Evolutionary conservation across 768 basidiomycete species (phyloP).

Genomic region (Termitomyces eurrhizus): DNA sequence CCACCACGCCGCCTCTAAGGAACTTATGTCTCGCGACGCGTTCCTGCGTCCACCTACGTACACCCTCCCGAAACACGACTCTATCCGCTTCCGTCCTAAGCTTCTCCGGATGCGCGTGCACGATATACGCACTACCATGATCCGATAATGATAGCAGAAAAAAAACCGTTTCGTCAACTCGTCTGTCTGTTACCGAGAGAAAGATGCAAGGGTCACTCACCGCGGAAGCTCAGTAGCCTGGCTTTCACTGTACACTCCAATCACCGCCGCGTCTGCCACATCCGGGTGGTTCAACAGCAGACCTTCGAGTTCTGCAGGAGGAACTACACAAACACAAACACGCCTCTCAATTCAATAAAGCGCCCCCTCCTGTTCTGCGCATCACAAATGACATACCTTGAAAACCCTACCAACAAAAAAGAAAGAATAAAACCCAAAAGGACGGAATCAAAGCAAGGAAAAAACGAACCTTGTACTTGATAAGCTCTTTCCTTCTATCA

Average conservation of each 20-base stretch:
- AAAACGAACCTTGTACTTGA: constrained; percentile 62
- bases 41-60: constrained; percentile 62
- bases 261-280: constrained; percentile 77
- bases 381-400: constrained; percentile 47
- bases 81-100: constrained; percentile 33
- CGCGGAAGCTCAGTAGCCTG: constrained; percentile 83
- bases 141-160: too few species aligned
- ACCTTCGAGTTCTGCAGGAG: constrained; percentile 84
- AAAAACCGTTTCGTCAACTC: too few species aligned
- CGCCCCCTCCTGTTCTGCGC: too few species aligned
- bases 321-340: constrained; percentile 52
- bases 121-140: constrained; percentile 61
- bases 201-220: constrained; percentile 27
- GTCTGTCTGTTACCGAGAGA: background rate
- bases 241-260: constrained; percentile 62
- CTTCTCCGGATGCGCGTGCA: constrained; percentile 38
- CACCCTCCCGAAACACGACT: constrained; percentile 40
- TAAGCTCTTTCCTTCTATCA: constrained; percentile 70
- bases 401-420: constrained; percentile 48
- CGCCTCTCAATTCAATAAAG: background rate
- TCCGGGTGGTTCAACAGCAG: constrained; percentile 71
- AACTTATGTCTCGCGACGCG: constrained; percentile 75
- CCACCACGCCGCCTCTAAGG: constrained; percentile 70
- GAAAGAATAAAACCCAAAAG: background rate
- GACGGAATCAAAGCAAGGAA: background rate